Percentiles rank a stretch among this genome's conserved stretches.
phyloP scores from a whole-genome alignment of 2,329 filamentous ascomycete genomes.

The Aspergillus fructus region DNA sequence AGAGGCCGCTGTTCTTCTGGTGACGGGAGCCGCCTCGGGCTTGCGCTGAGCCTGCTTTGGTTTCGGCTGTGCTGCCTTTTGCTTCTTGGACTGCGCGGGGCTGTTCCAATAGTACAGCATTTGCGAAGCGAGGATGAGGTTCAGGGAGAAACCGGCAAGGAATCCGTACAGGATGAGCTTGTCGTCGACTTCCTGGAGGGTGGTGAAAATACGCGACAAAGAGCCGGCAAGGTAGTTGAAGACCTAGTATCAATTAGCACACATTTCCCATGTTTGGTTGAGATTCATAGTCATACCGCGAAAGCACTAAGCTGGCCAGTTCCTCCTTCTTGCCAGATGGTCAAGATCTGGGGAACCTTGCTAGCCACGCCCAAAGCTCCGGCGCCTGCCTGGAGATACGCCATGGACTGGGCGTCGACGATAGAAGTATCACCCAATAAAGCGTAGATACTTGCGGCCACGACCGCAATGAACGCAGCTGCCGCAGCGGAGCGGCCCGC shows the following conservation, averaged over 20 bases:
- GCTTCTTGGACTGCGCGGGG: conserved; percentile 41
- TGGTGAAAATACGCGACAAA: conserved; percentile 94
- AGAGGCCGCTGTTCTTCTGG: conserved; percentile 42
- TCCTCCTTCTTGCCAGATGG: conserved; percentile 79
- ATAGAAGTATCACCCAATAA: conserved; percentile 66
- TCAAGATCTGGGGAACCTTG: conserved; percentile 90
- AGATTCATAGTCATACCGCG: conserved; percentile 61
- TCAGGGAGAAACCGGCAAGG: conserved; percentile 86
- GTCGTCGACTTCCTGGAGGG: conserved; percentile 94
- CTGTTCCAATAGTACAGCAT: conserved; percentile 97
- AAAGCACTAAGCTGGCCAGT: conserved; percentile 97
- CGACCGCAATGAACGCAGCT: conserved; percentile 72
- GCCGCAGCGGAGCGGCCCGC: conserved; percentile 67
- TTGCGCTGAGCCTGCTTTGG: conserved; percentile 27
- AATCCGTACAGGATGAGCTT: conserved; percentile 95
- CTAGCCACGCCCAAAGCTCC: conserved; percentile 80
- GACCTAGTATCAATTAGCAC: conserved; percentile 58
- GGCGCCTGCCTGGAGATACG: conserved; percentile 78
- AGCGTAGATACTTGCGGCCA: conserved; percentile 68
- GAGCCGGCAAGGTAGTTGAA: conserved; percentile 97
- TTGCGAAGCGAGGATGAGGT: conserved; percentile 80
- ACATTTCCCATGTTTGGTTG: not conserved
- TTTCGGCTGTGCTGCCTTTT: conserved; percentile 18
- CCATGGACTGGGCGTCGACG: conserved; percentile 66
- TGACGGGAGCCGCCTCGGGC: conserved; percentile 29